phyloP scores from a whole-genome alignment of 768 basidiomycete species.

The Collybia nuda region DNA sequence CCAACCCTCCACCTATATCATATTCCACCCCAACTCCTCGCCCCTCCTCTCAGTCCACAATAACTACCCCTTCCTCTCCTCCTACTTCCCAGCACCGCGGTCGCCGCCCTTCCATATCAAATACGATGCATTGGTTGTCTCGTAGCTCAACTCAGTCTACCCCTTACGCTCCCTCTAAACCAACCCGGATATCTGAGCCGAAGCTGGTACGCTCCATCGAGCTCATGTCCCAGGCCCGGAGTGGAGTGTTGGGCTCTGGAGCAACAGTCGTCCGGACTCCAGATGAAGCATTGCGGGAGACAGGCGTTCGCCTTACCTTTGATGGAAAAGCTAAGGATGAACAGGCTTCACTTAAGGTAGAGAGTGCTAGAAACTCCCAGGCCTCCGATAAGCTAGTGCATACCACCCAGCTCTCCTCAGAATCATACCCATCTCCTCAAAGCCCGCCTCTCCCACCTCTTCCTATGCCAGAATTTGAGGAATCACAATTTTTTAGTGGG shows the following conservation, averaged over 20 bases:
- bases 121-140: conserved; percentile 54
- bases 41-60: conserved; percentile 21
- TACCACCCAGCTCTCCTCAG: conserved; percentile 10
- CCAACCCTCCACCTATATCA: conserved; percentile 25
- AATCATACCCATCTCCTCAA: conserved; percentile 28
- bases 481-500: conserved; percentile 22
- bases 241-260: conserved; percentile 62
- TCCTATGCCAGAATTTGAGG: conserved; percentile 36
- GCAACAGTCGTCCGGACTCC: conserved; percentile 80
- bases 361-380: conserved; percentile 7
- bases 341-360: conserved; percentile 3
- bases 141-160: conserved; percentile 34
- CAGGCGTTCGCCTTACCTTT: conserved; percentile 40
- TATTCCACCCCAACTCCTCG: conserved; percentile 15
- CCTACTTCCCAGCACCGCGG: conserved; percentile 22
- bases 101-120: conserved; percentile 38
- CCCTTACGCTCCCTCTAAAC: conserved; percentile 32
- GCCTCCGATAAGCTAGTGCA: conserved; percentile 7
- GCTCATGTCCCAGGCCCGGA: conserved; percentile 35
- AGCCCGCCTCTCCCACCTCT: conserved; percentile 60
- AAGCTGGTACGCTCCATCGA: conserved; percentile 42
- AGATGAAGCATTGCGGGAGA: conserved; percentile 67
- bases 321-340: conserved; percentile 19
- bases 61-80: conserved; percentile 20
- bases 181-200: conserved; percentile 40